Percentiles rank a stretch among this genome's conserved stretches.
Conservation (phyloP, 2,329 filamentous ascomycete genomes). For the Fusarium keratoplasticum region DNA sequence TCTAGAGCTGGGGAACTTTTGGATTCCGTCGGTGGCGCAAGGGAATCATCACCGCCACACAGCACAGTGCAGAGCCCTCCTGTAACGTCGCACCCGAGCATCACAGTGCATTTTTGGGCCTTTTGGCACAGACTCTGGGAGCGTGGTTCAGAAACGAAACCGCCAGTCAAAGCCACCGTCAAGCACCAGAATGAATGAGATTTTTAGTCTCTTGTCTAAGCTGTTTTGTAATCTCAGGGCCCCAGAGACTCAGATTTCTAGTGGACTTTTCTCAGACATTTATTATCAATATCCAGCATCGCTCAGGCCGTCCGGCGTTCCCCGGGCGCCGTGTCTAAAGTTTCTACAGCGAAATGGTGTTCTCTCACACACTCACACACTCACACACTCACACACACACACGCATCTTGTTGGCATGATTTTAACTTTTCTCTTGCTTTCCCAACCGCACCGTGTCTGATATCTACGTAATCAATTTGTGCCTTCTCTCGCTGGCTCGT, state of each 20-base stretch:
- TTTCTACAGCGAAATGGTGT: background rate
- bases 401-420: background rate
- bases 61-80: constrained; percentile 21
- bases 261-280: background rate
- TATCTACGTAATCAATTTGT: background rate
- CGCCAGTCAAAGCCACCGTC: background rate
- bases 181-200: background rate
- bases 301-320: constrained; percentile 14
- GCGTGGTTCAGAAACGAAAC: background rate
- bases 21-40: background rate
- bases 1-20: background rate
- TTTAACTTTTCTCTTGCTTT: background rate
- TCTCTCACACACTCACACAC: background rate
- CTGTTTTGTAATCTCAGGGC: background rate
- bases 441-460: background rate
- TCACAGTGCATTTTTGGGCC: background rate
- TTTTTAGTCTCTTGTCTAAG: background rate
- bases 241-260: background rate
- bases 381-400: background rate
- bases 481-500: background rate
- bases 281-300: background rate
- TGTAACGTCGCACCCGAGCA: constrained; percentile 7
- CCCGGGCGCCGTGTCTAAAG: constrained; percentile 5
- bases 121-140: constrained; percentile 3
- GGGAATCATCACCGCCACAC: background rate